Evolutionary conservation across 2,329 filamentous ascomycete species (phyloP).

Genomic region (Coniella lustricola): DNA sequence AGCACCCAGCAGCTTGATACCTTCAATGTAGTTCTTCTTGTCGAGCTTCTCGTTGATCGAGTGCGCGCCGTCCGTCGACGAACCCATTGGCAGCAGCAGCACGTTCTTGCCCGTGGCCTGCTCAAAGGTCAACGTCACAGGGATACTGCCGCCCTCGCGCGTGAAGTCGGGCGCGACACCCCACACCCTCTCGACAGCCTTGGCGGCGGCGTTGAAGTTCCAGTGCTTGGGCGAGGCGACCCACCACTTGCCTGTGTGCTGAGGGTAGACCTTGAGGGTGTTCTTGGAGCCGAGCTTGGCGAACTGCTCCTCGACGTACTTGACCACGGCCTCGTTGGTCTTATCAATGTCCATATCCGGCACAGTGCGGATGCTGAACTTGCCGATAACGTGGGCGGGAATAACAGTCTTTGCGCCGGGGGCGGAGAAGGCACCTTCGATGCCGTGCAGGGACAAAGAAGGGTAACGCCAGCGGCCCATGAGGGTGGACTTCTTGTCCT

Average conservation of each 20-base stretch:
- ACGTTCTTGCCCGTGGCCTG: conserved; percentile 98
- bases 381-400: conserved; percentile 93
- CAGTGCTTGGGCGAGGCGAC: conserved; percentile 95
- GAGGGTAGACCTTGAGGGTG: conserved; percentile 69
- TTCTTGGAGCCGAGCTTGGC: conserved; percentile 90
- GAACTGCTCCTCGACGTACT: conserved; percentile 77
- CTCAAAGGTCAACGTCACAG: conserved; percentile 94
- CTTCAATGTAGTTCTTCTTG: conserved; percentile 95
- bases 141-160: conserved; percentile 93
- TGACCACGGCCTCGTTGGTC: conserved; percentile 79
- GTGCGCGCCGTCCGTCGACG: conserved; percentile 91
- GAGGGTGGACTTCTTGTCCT: conserved; percentile 83
- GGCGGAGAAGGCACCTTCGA: conserved; percentile 90
- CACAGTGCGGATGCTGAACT: conserved; percentile 96
- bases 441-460: conserved; percentile 85
- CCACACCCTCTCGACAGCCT: conserved; percentile 95
- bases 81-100: conserved; percentile 90
- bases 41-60: conserved; percentile 99
- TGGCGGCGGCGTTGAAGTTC: conserved; percentile 93
- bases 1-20: conserved; percentile 88
- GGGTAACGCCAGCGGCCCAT: conserved; percentile 97
- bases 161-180: conserved; percentile 91
- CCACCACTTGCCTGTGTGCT: conserved; percentile 98
- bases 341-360: conserved; percentile 92
- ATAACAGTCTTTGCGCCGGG: conserved; percentile 98